phyloP scores from a whole-genome alignment of 176 grass and related monocot species.

The barley (Hordeum vulgare) region MorexV3_pseudomolecules_assembly NC_058524.1:444407128-444407627 shows the following conservation, averaged over 20 bases:
- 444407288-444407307: constrained; percentile 81
- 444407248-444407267: background rate
- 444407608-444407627: fast-evolving
- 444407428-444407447: background rate
- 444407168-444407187: constrained; percentile 44
- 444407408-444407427: background rate
- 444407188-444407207: background rate
- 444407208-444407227: background rate
- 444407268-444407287: constrained; percentile 60
- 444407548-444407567: constrained; percentile 67
- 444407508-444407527: constrained; percentile 86
- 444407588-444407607: background rate
- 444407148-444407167: constrained; percentile 76
- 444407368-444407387: constrained; percentile 71
- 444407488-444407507: constrained; percentile 82
- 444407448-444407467: constrained; percentile 29
- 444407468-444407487: constrained; percentile 75
- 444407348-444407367: constrained; percentile 83
- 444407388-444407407: background rate
- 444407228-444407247: background rate
- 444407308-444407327: constrained; percentile 48
- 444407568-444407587: constrained; percentile 64
- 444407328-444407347: constrained; percentile 67
- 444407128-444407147: constrained; percentile 81
- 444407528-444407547: constrained; percentile 78